A percentile compares a stretch with the other conserved stretches of the same genome.
Conservation (phyloP, 805 yeast genomes). For the Candida ovalis region DNA sequence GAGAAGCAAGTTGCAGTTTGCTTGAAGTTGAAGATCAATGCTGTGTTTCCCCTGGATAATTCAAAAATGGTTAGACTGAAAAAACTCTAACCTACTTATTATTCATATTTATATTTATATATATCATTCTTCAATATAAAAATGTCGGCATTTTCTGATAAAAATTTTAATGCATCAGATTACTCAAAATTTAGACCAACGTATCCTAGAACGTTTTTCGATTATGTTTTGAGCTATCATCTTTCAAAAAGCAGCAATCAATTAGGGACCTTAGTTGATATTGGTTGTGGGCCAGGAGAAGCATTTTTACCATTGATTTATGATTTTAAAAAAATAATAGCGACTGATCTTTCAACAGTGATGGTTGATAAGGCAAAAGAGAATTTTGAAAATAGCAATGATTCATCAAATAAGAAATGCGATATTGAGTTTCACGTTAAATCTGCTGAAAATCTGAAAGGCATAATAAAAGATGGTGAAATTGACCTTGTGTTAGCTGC, state of each 20-base stretch:
- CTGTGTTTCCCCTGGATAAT: too few species aligned
- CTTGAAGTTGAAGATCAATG: too few species aligned
- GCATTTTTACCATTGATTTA: conserved; percentile 43
- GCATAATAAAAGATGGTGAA: conserved; percentile 18
- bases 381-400: conserved; percentile 5
- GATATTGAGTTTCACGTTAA: conserved; percentile 12
- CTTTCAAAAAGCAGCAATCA: not conserved
- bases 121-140: too few species aligned
- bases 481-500: conserved; percentile 74
- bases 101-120: too few species aligned
- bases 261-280: conserved; percentile 47
- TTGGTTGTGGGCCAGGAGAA: conserved; percentile 56
- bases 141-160: conserved; percentile 66
- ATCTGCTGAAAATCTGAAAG: conserved; percentile 23
- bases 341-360: conserved; percentile 43
- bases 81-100: too few species aligned
- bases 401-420: not conserved
- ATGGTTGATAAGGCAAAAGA: conserved; percentile 44
- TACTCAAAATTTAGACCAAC: conserved; percentile 64
- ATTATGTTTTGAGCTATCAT: conserved; percentile 36
- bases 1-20: too few species aligned
- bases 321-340: conserved; percentile 34
- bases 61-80: too few species aligned
- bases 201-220: conserved; percentile 53
- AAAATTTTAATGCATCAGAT: conserved; percentile 44